Evolutionary conservation across 2,329 filamentous ascomycete species (phyloP), one percentile per base, ranked within the genome.

Genomic region (Aspergillus aculeatus): DNA sequence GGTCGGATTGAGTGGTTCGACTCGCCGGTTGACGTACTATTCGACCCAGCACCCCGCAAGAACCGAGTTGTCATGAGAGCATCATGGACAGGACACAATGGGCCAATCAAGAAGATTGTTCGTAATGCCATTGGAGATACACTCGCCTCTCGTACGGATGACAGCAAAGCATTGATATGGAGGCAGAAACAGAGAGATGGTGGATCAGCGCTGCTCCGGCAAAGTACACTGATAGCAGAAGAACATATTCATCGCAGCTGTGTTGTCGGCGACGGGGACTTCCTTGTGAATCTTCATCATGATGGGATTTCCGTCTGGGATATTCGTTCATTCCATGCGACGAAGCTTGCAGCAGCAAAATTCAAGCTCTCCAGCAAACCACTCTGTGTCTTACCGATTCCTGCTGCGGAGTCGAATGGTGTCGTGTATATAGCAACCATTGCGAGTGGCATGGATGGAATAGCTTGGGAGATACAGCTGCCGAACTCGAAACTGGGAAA

Each of bases 91-190:
- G 93, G 94, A 1, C 93, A 97, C 77, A 90, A 89, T 16, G 84
- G 84, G 16, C 82, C 91, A 0, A 86, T 97, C 62, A 89, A 89
- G 69, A 96, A 96, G 71, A 90, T 96, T 61, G 89, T 96, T 50
- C 88, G 92, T 62, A 96, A 93, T 69, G 90, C 89, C 48, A 90
- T 88, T 68, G 93, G 92, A 9, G 84, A 86, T 64, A 89, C 91
- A 4, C 81, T 96, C 48, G 86, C 96, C 32, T 96, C 93, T 6
- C 84, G 91, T 54, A 96, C 93, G 0, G 83, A 86, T 60, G 82
- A 87, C 48, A 90, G 91, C 61, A 91, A 96, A 73, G 89, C 88
- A 59, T 87, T 94, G 64, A 84, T 97, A 3, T 97, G 93, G 93
- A 86, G 84, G 62, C 90, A 96, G 72, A 78, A 81, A 56, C 75